Evolutionary conservation across 2,329 filamentous ascomycete genomes (phyloP).

Genomic region (Fusarium sp.): DNA sequence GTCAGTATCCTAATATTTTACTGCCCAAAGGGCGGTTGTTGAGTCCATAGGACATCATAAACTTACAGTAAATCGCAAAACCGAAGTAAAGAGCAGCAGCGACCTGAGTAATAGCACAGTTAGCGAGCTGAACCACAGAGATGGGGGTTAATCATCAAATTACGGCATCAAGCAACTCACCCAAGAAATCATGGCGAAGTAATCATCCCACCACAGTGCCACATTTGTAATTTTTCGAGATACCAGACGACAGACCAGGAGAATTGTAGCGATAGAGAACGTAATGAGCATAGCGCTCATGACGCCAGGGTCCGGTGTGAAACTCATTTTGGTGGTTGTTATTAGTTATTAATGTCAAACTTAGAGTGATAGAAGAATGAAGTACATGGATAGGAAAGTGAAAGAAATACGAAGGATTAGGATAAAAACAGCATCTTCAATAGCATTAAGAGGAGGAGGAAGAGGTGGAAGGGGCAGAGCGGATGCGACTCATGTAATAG

Average conservation of each 20-base stretch:
- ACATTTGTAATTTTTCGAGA: conserved; percentile 35
- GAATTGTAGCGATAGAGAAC: conserved; percentile 20
- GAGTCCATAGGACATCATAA: neutral
- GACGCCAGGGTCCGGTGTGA: conserved; percentile 28
- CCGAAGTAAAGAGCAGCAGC: conserved; percentile 31
- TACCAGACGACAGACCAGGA: conserved; percentile 23
- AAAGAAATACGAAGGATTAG: too few species aligned
- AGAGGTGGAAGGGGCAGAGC: too few species aligned
- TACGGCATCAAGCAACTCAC: conserved; percentile 8
- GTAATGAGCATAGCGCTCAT: conserved; percentile 31
- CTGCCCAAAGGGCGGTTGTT: too few species aligned
- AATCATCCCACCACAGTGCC: conserved; percentile 33
- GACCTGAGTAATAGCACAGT: neutral
- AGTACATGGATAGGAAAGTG: neutral
- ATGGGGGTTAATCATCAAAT: neutral
- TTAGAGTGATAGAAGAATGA: neutral
- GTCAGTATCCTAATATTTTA: conserved; percentile 1
- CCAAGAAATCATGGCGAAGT: conserved; percentile 29
- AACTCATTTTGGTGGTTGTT: conserved; percentile 8
- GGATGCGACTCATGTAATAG: too few species aligned
- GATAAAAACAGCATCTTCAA: too few species aligned
- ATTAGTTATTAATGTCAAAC: neutral
- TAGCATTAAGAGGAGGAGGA: too few species aligned
- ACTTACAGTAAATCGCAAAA: conserved; percentile 35
- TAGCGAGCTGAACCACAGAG: neutral